Conservation (phyloP, 2,329 filamentous ascomycete genomes). For the Fusarium napiforme region DNA sequence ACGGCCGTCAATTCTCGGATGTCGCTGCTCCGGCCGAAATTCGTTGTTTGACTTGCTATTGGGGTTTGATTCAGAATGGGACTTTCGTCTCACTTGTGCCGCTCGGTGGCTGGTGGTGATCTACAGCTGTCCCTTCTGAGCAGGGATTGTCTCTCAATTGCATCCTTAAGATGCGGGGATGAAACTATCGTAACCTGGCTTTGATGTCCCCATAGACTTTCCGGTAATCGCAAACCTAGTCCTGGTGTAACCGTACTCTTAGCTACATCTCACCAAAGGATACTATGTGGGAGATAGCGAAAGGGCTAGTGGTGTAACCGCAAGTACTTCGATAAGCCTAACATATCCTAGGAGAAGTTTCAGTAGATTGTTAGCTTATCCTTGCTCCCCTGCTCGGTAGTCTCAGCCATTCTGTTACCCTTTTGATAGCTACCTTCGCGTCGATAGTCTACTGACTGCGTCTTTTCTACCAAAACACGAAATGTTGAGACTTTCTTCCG, state of each 20-base stretch:
- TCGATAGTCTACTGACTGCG: neutral
- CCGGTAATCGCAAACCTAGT: neutral
- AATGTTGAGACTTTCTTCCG: neutral
- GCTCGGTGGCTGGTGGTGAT: neutral
- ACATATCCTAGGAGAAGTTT: neutral
- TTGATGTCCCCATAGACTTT: neutral
- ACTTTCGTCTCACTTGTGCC: neutral
- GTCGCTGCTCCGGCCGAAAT: neutral
- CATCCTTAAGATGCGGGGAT: neutral
- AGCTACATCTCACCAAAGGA: too few relatives aligned
- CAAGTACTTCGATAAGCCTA: neutral
- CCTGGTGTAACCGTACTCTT: fast-evolving
- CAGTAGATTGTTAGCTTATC: neutral
- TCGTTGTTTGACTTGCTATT: neutral
- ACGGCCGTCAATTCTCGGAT: neutral
- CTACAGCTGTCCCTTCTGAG: neutral
- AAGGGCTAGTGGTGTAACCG: too few relatives aligned
- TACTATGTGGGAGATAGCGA: too few relatives aligned
- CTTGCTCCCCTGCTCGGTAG: too few relatives aligned
- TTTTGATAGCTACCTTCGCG: neutral
- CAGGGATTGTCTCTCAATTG: neutral
- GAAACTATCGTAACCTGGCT: neutral
- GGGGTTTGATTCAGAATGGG: neutral
- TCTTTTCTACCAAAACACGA: neutral
- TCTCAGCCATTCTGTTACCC: too few relatives aligned